A percentile compares a stretch with the other conserved stretches of the same genome.
Conservation (phyloP, 2,329 filamentous ascomycete genomes). For the Ascochyta koolunga region DNA sequence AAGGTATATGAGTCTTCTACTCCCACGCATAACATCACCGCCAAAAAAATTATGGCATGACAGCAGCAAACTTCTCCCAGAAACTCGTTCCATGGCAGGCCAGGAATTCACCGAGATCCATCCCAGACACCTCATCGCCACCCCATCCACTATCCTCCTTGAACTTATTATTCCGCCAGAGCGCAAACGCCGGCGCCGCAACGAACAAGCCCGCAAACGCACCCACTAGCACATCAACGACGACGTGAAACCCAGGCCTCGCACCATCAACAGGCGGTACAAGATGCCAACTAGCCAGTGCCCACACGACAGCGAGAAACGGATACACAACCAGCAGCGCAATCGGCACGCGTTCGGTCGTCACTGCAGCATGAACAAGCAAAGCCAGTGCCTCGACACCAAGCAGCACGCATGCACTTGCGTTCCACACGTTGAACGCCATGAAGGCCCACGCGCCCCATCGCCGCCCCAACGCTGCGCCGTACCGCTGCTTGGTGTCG, state of each 20-base stretch:
- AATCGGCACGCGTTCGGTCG: background rate
- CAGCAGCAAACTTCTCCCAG: constrained; percentile 10
- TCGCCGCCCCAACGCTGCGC: background rate
- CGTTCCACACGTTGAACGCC: constrained; percentile 10
- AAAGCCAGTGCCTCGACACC: background rate
- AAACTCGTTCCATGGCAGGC: background rate
- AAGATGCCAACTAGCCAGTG: background rate
- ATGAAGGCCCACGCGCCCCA: constrained; percentile 16
- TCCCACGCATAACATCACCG: no score
- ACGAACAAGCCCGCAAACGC: constrained; percentile 16
- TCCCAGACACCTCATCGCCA: background rate
- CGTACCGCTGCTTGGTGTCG: constrained; percentile 18
- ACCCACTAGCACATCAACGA: constrained; percentile 8
- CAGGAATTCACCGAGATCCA: background rate
- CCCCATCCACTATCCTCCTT: background rate
- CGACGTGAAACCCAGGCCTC: background rate
- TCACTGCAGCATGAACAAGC: background rate
- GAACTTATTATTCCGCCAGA: constrained; percentile 1
- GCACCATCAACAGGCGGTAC: background rate
- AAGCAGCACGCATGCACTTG: background rate
- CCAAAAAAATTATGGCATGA: constrained; percentile 1
- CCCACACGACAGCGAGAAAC: background rate
- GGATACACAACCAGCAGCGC: background rate
- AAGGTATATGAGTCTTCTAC: no score
- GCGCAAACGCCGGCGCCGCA: constrained; percentile 5